Base-by-base conservation (phyloP, 2,329 filamentous ascomycete genomes). In the Volutella citrinella region DNA sequence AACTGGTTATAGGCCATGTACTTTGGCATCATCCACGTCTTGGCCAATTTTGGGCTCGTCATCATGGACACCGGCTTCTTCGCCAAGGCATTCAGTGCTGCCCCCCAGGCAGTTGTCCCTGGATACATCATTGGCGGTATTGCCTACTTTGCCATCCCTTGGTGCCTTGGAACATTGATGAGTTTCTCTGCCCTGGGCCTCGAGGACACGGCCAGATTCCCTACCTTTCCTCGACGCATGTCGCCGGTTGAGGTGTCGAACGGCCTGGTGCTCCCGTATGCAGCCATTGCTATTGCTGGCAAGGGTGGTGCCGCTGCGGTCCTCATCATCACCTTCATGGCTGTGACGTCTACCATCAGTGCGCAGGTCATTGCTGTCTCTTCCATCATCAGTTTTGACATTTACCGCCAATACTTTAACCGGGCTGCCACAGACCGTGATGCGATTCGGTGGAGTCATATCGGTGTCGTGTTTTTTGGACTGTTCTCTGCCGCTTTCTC, bases 321-420 rank as follows among this genome's bases (percentile, higher is more conserved):
- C 1, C 66, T 86, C 1, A 61, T 88, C 5, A 71, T 87, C 34
- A 77, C 83, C 10, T 87, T 87, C 65, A 87, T 87, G 82, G 84
- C 83, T 3, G 80, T 86, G n/a, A 86, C 82, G 2, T 73, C 68
- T 1, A 74, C 70, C 0, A 61, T 72, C 3, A 71, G 67, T 0
- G 70, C 72, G 1, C 70, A 75, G 27, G 64, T 75, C 2, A 74
- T 76, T 29, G 69, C 72, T 2, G 70, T 74, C 3, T 71, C 67
- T 5, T 73, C 70, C 0, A 75, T 76, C 31, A 65, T 76, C 30
- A 69, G 64, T 28, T 76, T 75, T 31, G 72, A 76, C 27, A 69
- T 76, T 3, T 76, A 75, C 45, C 60, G 69, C 0, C 64, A 65
- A 12, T 74, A 76, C 40, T 57, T 73, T 42, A 72, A 73, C 32